phyloP scores from a whole-genome alignment of 2,329 filamentous ascomycete species.

The Drechslerella coelobrocha region DNA sequence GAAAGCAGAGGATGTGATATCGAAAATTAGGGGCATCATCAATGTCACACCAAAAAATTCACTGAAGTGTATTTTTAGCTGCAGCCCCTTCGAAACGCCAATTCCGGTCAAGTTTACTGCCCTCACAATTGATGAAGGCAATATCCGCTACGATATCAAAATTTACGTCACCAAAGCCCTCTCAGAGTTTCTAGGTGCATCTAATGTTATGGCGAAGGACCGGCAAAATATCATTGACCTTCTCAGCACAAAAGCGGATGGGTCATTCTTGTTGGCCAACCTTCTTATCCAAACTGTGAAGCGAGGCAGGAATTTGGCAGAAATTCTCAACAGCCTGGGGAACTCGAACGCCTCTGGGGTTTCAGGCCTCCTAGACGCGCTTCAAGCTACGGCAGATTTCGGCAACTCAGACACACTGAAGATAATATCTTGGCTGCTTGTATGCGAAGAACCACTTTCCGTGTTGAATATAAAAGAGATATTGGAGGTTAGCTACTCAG shows the following conservation, averaged over 20 bases:
- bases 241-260: constrained; percentile 28
- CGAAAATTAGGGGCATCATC: constrained; percentile 30
- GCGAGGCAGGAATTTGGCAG: constrained; percentile 27
- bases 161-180: constrained; percentile 25
- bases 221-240: constrained; percentile 30
- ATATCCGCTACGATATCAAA: constrained; percentile 31
- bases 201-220: constrained; percentile 25
- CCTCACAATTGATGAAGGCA: constrained; percentile 27
- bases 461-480: constrained; percentile 32
- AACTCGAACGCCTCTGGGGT: constrained; percentile 24
- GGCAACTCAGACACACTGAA: constrained; percentile 26
- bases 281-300: constrained; percentile 37
- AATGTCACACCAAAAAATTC: constrained; percentile 29
- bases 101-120: constrained; percentile 17
- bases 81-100: constrained; percentile 13
- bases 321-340: constrained; percentile 31
- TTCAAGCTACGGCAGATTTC: constrained; percentile 28
- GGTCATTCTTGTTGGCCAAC: constrained; percentile 35
- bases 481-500: constrained; percentile 26
- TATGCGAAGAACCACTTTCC: constrained; percentile 26
- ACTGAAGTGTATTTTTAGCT: constrained; percentile 29
- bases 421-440: constrained; percentile 37
- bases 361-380: constrained; percentile 31
- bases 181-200: constrained; percentile 14
- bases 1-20: constrained; percentile 28